A percentile compares a stretch with the other conserved stretches of the same genome.
Conservation (phyloP, 352 stramenopile species). For the Globisporangium abappressorium region DNA sequence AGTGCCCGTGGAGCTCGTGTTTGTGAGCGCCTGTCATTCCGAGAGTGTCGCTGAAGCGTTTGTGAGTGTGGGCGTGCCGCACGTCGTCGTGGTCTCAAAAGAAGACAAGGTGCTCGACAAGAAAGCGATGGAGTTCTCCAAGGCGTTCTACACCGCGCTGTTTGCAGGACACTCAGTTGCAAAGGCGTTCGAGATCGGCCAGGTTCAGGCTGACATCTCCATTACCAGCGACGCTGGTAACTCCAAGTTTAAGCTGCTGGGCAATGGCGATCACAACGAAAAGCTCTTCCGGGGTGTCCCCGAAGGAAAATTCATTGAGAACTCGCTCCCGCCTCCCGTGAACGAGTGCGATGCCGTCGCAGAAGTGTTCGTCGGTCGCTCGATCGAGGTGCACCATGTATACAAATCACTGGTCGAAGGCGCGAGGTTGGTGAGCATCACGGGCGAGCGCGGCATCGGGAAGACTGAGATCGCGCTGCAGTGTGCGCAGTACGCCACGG, state of each 20-base stretch:
- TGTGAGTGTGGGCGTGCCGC: conserved; percentile 83
- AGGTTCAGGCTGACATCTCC: conserved; percentile 71
- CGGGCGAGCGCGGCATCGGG: conserved; percentile 65
- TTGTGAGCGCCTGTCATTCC: conserved; percentile 89
- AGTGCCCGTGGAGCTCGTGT: conserved; percentile 75
- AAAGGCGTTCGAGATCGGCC: conserved; percentile 81
- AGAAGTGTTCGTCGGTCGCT: conserved; percentile 71
- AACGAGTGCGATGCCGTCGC: conserved; percentile 80
- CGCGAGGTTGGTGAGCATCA: conserved; percentile 70
- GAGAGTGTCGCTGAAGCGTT: conserved; percentile 87
- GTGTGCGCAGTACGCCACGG: conserved; percentile 72
- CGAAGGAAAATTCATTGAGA: conserved; percentile 53
- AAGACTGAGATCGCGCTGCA: conserved; percentile 82
- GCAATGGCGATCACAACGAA: conserved; percentile 71
- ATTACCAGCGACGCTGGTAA: conserved; percentile 37
- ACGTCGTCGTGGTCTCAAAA: conserved; percentile 88
- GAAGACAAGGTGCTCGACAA: conserved; percentile 84
- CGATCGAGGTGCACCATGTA: conserved; percentile 76
- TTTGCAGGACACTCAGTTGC: conserved; percentile 75
- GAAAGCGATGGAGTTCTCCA: conserved; percentile 87
- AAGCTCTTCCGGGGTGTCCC: conserved; percentile 63
- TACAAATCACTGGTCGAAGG: conserved; percentile 79
- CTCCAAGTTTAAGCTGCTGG: conserved; percentile 81
- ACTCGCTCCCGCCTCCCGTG: conserved; percentile 44
- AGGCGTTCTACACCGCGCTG: conserved; percentile 87